Conservation (phyloP, 2,329 filamentous ascomycete species). For the Monosporascus sp. region DNA sequence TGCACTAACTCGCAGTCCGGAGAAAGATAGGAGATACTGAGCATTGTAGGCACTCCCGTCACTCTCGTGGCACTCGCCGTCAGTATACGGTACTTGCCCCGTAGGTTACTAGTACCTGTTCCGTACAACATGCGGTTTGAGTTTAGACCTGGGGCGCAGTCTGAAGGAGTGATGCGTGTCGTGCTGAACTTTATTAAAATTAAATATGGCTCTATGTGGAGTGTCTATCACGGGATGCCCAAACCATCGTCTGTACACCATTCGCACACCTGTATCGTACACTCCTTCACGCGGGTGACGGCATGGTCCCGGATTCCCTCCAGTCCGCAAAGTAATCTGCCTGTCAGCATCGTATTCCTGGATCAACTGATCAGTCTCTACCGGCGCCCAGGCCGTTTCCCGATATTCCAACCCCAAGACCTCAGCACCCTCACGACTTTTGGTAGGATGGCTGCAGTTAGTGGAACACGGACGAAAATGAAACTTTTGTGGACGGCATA, state of each 20-base stretch:
- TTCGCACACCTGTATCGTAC: background rate
- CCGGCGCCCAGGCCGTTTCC: slow-evolving; percentile 51
- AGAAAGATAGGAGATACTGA: too few relatives aligned
- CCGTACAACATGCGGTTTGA: background rate
- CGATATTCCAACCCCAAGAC: slow-evolving; percentile 92
- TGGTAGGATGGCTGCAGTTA: slow-evolving; percentile 85
- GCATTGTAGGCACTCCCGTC: too few relatives aligned
- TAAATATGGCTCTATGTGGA: background rate
- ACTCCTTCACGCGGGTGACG: background rate
- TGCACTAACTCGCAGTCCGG: too few relatives aligned
- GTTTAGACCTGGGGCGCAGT: background rate
- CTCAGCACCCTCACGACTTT: slow-evolving; percentile 89
- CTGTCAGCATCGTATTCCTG: slow-evolving; percentile 13
- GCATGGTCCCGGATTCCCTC: background rate
- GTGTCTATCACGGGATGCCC: background rate
- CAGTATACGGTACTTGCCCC: background rate
- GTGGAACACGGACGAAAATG: slow-evolving; percentile 90
- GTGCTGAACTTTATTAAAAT: background rate
- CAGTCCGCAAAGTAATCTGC: background rate
- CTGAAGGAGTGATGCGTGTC: background rate
- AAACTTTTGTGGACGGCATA: slow-evolving; percentile 98
- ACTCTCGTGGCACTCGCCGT: background rate
- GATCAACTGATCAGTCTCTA: background rate
- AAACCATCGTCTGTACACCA: background rate
- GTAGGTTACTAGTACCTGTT: background rate